Percentiles rank a stretch among this genome's conserved stretches.
These are phyloP conservation scores for Alternaria consortialis DNA, from an alignment of 2,329 filamentous ascomycete genomes.

Conservation along the genomic window DNA sequence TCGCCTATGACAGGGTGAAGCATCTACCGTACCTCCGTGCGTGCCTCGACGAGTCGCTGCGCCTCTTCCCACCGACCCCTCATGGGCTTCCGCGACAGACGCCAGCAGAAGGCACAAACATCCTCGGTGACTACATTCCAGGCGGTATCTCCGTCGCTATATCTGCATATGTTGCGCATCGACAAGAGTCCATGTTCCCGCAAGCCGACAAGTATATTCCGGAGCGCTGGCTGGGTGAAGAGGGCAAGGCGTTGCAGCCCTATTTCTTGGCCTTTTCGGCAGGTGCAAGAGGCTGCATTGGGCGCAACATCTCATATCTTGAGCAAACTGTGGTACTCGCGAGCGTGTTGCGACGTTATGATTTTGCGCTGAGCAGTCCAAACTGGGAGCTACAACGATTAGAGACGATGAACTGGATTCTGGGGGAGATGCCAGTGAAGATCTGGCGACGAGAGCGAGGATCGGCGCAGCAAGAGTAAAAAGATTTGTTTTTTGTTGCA, in stretches of 20 bases:
- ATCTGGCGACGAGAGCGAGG: slow-evolving; percentile 45
- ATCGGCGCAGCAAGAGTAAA: slow-evolving; percentile 14
- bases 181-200: slow-evolving; percentile 37
- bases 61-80: slow-evolving; percentile 58
- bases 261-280: slow-evolving; percentile 45
- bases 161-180: slow-evolving; percentile 61
- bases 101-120: slow-evolving; percentile 39
- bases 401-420: slow-evolving; percentile 51
- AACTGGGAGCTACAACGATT: slow-evolving; percentile 47
- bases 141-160: slow-evolving; percentile 39
- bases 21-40: slow-evolving; percentile 50
- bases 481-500: background rate
- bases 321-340: slow-evolving; percentile 46
- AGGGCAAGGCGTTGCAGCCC: slow-evolving; percentile 40
- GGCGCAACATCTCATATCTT: slow-evolving; percentile 43
- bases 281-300: slow-evolving; percentile 42
- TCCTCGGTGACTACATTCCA: slow-evolving; percentile 39
- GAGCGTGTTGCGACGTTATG: slow-evolving; percentile 50
- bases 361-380: slow-evolving; percentile 49
- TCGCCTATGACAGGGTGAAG: slow-evolving; percentile 42
- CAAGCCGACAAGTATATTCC: slow-evolving; percentile 46
- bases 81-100: slow-evolving; percentile 50
- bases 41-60: slow-evolving; percentile 56
- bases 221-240: slow-evolving; percentile 50
- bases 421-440: slow-evolving; percentile 52